These are phyloP conservation scores for Penicillium malachiteum DNA, from an alignment of 495 filamentous ascomycete species.

Conservation along the genomic window DNA sequence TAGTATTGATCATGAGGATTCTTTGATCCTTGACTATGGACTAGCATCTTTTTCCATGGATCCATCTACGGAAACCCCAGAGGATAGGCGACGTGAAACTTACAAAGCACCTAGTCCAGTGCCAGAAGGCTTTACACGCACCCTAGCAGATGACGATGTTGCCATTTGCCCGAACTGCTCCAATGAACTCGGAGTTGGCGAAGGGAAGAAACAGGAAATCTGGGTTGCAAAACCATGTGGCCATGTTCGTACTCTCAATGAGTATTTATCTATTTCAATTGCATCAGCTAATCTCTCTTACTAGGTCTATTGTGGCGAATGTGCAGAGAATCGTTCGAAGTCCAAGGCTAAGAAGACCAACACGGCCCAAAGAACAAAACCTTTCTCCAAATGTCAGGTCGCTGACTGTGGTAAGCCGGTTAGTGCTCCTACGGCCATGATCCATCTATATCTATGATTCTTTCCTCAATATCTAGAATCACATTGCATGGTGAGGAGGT, in stretches of 20 bases:
- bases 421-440: conserved; percentile 37
- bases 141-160: conserved; percentile 58
- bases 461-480: conserved; percentile 1
- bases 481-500: conserved; percentile 18
- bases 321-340: conserved; percentile 51
- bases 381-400: conserved; percentile 53
- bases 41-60: conserved; percentile 27
- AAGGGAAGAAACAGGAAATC: conserved; percentile 62
- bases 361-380: conserved; percentile 26
- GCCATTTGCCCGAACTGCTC: conserved; percentile 72
- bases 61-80: conserved; percentile 13
- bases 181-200: conserved; percentile 62
- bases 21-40: conserved; percentile 15
- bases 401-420: conserved; percentile 45
- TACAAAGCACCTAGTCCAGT: conserved; percentile 61
- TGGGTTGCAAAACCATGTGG: conserved; percentile 74
- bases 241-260: conserved; percentile 58
- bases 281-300: background rate
- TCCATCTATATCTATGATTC: conserved; percentile 50
- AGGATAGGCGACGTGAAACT: conserved; percentile 35
- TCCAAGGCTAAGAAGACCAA: conserved; percentile 36
- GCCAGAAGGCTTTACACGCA: conserved; percentile 63
- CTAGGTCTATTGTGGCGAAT: conserved; percentile 73
- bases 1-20: background rate
- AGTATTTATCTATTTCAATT: background rate